A percentile compares a stretch with the other conserved stretches of the same genome.
Conservation (phyloP, 192 early-diverging fungal species). For the Chytriomyces hyalinus region DNA sequence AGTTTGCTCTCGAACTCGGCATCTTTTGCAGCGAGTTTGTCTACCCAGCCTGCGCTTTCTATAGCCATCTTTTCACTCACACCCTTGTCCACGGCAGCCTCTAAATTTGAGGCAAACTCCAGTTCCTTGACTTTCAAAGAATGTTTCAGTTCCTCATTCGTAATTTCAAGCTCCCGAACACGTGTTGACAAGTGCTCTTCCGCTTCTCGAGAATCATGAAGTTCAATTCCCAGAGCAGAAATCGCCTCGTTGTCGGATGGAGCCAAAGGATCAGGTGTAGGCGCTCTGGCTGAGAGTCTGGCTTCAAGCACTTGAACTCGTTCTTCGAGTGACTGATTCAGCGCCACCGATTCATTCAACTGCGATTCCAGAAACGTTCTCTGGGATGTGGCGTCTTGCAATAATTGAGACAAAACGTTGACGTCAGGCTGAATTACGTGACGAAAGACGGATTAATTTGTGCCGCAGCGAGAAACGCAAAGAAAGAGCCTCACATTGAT, state of each 20-base stretch:
- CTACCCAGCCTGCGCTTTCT: no score
- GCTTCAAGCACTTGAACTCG: not conserved
- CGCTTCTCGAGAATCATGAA: not conserved
- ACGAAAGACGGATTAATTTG: not conserved
- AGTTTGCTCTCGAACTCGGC: not conserved
- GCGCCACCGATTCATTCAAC: not conserved
- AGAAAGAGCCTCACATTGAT: not conserved
- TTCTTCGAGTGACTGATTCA: conserved; percentile 20
- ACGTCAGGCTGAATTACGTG: not conserved
- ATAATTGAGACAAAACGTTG: not conserved
- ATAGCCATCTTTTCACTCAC: no score
- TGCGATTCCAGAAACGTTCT: conserved; percentile 12
- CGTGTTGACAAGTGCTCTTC: not conserved
- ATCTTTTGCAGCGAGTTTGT: not conserved
- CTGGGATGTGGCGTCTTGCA: conserved; percentile 2
- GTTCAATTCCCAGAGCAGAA: not conserved
- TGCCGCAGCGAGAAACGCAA: not conserved
- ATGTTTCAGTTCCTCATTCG: not conserved
- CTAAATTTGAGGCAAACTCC: not conserved
- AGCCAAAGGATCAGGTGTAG: not conserved
- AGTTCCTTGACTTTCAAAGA: not conserved
- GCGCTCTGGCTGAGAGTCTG: not conserved
- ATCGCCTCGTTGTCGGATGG: not conserved
- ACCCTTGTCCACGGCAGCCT: not conserved
- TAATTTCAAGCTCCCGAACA: not conserved